These are phyloP conservation scores for Venturia pyrina DNA, from an alignment of 2,329 filamentous ascomycete genomes.

Conservation along the genomic window DNA sequence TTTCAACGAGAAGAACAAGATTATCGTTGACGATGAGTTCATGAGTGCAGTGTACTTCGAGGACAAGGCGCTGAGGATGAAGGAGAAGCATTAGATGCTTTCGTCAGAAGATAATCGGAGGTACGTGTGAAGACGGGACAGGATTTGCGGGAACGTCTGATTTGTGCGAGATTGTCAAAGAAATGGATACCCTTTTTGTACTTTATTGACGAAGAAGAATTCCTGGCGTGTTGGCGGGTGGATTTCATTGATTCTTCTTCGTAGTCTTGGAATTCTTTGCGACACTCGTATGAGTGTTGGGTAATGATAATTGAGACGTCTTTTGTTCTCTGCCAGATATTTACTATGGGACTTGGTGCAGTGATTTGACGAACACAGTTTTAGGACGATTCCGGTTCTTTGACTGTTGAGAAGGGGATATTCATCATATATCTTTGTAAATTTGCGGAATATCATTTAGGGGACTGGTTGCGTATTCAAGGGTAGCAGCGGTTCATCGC, in stretches of 20 bases:
- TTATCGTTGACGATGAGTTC: constrained; percentile 11
- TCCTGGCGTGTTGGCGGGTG: too few species aligned
- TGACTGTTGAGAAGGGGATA: too few species aligned
- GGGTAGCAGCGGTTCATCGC: too few species aligned
- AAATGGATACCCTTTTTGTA: constrained; percentile 1
- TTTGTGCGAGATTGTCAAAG: background rate
- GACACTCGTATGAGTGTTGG: background rate
- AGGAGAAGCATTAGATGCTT: background rate
- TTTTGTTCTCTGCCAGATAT: too few species aligned
- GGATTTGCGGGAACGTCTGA: background rate
- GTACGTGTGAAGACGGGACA: background rate
- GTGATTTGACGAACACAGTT: too few species aligned
- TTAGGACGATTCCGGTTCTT: too few species aligned
- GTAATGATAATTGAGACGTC: background rate
- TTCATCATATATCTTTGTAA: too few species aligned
- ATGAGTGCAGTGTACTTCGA: constrained; percentile 11
- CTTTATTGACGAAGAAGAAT: background rate
- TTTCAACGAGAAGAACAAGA: constrained; percentile 14
- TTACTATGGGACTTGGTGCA: too few species aligned
- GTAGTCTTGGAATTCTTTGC: too few species aligned
- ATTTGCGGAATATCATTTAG: too few species aligned
- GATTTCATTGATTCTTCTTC: background rate
- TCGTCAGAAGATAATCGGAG: background rate
- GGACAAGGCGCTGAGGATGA: constrained; percentile 9
- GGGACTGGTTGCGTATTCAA: background rate